These are phyloP conservation scores for Myxozyma neotropica DNA, from an alignment of 805 yeast species.

Conservation along the genomic window DNA sequence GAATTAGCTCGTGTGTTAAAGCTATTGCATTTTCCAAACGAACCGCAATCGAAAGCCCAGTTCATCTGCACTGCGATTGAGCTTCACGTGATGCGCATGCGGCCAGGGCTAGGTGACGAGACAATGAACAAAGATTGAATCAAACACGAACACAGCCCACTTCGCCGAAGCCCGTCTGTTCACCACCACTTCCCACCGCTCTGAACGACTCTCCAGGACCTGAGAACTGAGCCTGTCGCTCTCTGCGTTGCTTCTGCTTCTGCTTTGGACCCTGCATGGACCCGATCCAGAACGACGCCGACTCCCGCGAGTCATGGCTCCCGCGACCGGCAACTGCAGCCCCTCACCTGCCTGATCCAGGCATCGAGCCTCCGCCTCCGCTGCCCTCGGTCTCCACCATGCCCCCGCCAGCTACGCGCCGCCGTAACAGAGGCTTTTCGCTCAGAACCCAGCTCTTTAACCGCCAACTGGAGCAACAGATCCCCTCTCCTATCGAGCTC, in stretches of 20 bases:
- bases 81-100: too few species aligned
- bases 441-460: constrained; percentile 66
- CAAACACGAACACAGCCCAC: background rate
- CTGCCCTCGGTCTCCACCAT: constrained; percentile 3
- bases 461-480: constrained; percentile 39
- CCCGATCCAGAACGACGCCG: background rate
- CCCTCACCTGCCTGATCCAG: background rate
- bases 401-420: constrained; percentile 7
- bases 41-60: background rate
- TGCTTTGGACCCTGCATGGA: too few species aligned
- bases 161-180: background rate
- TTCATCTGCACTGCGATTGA: background rate
- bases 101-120: background rate
- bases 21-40: too few species aligned
- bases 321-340: background rate
- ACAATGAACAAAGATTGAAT: background rate
- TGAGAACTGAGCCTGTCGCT: background rate
- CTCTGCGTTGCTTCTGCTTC: background rate
- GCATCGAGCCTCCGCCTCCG: constrained; percentile 2
- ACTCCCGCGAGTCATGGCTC: background rate
- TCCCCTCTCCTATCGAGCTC: constrained; percentile 43
- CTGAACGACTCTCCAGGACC: background rate
- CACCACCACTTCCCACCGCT: background rate
- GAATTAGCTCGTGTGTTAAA: too few species aligned
- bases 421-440: constrained; percentile 57